phyloP scores from a whole-genome alignment of 805 yeast species.

The Candida cerambycidarum region DNA sequence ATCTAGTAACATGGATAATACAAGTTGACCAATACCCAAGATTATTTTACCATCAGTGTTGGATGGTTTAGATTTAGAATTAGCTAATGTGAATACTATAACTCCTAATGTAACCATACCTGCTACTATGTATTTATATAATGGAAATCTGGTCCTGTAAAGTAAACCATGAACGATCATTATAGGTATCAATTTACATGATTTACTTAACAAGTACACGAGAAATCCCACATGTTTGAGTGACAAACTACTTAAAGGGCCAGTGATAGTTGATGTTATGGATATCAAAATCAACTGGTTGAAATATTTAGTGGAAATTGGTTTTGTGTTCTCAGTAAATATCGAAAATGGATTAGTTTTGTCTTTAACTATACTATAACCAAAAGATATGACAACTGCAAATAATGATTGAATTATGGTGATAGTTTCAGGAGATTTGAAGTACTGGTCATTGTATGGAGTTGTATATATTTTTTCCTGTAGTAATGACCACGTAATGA shows the following conservation, averaged over 20 bases:
- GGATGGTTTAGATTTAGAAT: constrained; percentile 21
- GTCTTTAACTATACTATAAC: constrained; percentile 48
- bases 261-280: constrained; percentile 72
- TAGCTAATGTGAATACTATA: constrained; percentile 61
- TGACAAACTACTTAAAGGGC: constrained; percentile 80
- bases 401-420: constrained; percentile 71
- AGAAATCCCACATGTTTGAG: constrained; percentile 82
- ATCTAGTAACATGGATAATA: constrained; percentile 71
- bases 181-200: constrained; percentile 94
- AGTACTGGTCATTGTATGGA: constrained; percentile 54
- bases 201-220: constrained; percentile 81
- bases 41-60: constrained; percentile 42
- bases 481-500: constrained; percentile 86
- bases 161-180: constrained; percentile 74
- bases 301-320: constrained; percentile 19
- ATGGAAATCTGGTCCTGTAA: constrained; percentile 71
- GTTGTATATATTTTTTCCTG: constrained; percentile 86
- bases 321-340: constrained; percentile 30
- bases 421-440: constrained; percentile 77
- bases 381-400: constrained; percentile 67
- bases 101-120: constrained; percentile 81
- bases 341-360: constrained; percentile 26
- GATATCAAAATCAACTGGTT: constrained; percentile 54
- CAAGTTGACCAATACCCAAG: constrained; percentile 62
- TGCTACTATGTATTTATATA: constrained; percentile 78